Percentiles rank a stretch among this genome's conserved stretches.
Evolutionary conservation across 176 grass and related monocot species (phyloP).

Genomic region (Aegilops umbellulata): DNA sequence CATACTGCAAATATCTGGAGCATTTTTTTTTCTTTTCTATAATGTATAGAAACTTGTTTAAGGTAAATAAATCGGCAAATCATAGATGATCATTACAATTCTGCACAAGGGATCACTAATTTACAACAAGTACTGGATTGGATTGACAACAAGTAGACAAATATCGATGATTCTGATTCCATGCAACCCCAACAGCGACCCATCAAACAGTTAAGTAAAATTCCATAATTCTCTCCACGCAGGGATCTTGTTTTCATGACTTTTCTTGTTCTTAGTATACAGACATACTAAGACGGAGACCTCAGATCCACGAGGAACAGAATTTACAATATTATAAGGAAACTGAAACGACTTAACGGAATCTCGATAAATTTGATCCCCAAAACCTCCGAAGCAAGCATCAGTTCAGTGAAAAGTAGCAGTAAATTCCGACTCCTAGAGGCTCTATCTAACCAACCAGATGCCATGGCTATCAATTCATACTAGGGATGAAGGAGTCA

Average conservation of each 20-base stretch:
- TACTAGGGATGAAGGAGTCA: neutral
- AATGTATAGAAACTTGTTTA: neutral
- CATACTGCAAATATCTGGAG: slow-evolving; percentile 8
- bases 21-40: neutral
- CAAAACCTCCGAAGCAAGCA: neutral
- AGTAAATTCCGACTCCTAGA: neutral
- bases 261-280: no score
- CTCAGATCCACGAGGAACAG: neutral
- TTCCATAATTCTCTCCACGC: neutral
- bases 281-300: neutral
- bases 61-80: neutral
- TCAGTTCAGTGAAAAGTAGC: neutral
- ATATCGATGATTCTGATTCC: neutral
- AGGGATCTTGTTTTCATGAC: neutral
- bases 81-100: neutral
- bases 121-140: neutral
- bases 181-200: neutral
- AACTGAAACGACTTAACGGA: neutral
- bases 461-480: neutral
- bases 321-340: neutral
- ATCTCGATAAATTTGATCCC: neutral
- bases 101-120: neutral
- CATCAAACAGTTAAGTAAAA: neutral
- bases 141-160: neutral
- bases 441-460: neutral